Evolutionary conservation across 495 filamentous ascomycete species (phyloP).

Genomic region (Daldinia loculata): DNA sequence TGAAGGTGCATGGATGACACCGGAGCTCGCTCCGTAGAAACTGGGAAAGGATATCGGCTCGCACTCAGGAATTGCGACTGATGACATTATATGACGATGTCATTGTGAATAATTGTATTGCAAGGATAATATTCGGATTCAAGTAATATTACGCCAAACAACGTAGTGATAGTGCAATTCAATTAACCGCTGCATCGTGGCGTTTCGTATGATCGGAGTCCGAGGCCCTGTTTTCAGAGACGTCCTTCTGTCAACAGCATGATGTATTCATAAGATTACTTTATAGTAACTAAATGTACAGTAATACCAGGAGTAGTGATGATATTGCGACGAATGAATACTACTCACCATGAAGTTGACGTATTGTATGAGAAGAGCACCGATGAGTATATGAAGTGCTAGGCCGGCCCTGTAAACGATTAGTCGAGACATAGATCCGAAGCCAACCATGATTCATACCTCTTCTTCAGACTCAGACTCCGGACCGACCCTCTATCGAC

Average conservation of each 20-base stretch:
- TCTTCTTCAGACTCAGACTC: slow-evolving; percentile 8
- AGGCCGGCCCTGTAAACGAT: not conserved
- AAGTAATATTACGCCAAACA: not conserved
- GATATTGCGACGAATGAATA: not conserved
- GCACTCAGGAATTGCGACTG: not conserved
- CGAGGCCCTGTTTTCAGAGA: not conserved
- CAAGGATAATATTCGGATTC: not conserved
- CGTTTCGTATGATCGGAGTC: not conserved
- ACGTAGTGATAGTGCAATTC: not conserved
- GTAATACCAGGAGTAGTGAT: not conserved
- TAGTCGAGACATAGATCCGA: slow-evolving; percentile 6
- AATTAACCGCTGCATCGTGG: not conserved
- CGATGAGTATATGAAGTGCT: not conserved
- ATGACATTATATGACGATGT: not conserved
- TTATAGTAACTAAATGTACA: slow-evolving; percentile 8
- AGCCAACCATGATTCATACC: slow-evolving; percentile 7
- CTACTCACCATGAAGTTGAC: not conserved
- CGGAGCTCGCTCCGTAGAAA: slow-evolving; percentile 1
- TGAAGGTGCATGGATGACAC: not conserved
- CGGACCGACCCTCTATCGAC: not conserved
- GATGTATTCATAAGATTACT: slow-evolving; percentile 19
- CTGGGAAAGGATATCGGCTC: not conserved
- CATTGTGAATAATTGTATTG: not conserved
- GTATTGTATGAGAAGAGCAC: not conserved
- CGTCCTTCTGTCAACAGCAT: slow-evolving; percentile 1